Conservation (phyloP, 176 grass and related monocot species). For the Puccinellia tenuiflora region DNA sequence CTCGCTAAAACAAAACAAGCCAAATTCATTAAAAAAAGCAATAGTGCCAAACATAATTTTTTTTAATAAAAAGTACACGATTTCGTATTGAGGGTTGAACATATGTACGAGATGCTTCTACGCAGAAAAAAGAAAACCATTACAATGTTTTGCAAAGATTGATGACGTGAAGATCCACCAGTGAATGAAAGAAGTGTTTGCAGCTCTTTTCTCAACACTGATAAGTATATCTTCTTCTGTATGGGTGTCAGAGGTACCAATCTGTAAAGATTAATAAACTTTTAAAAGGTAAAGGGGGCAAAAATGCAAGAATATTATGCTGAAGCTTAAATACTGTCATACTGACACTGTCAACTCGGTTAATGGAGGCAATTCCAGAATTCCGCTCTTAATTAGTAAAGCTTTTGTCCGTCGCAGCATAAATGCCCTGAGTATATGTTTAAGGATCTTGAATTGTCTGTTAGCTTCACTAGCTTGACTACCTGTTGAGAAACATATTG, state of each 20-base stretch:
- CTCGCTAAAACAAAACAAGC: neutral
- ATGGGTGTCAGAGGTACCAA: constrained; percentile 68
- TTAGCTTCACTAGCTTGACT: constrained; percentile 47
- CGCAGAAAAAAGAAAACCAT: neutral
- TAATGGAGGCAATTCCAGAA: constrained; percentile 67
- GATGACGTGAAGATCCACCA: constrained; percentile 55
- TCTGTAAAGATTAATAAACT: constrained; percentile 38
- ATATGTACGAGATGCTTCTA: constrained; percentile 9
- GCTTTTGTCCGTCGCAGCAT: constrained; percentile 88
- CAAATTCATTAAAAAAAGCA: neutral
- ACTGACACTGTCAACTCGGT: constrained; percentile 90
- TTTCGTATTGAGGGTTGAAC: neutral
- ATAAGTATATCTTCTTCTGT: constrained; percentile 86
- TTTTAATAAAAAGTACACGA: constrained; percentile 3
- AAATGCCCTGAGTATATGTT: constrained; percentile 83
- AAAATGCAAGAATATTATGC: neutral
- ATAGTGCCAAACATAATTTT: neutral
- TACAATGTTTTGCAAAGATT: constrained; percentile 94
- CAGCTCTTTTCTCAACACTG: constrained; percentile 80
- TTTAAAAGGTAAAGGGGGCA: constrained; percentile 20
- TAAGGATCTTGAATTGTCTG: constrained; percentile 73
- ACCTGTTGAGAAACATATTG: constrained; percentile 42
- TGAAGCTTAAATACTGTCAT: constrained; percentile 43
- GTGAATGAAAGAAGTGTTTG: constrained; percentile 84
- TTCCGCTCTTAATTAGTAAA: constrained; percentile 65